Conservation (phyloP, 257 asterid species). For the Solanum tacnaense region DNA sequence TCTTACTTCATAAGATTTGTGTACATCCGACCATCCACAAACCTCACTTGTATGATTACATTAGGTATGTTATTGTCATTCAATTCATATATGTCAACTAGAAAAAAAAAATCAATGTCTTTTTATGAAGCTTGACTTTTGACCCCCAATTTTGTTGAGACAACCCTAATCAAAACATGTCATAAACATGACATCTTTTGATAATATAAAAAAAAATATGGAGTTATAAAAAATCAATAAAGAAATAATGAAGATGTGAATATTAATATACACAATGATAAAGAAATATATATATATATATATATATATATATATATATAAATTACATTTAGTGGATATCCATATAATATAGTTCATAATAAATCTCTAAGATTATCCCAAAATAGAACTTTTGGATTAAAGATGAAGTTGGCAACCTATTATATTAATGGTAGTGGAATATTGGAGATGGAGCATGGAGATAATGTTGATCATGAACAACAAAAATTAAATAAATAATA, state of each 20-base stretch:
- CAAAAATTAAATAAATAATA: neutral
- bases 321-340: too few relatives aligned
- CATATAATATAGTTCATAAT: neutral
- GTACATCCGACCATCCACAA: neutral
- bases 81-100: neutral
- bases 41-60: neutral
- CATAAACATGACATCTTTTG: too few relatives aligned
- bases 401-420: neutral
- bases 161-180: too few relatives aligned
- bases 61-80: neutral
- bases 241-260: too few relatives aligned
- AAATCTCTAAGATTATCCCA: neutral
- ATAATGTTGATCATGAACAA: neutral
- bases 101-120: too few relatives aligned
- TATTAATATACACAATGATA: neutral
- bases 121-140: neutral
- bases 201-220: neutral
- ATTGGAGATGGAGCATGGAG: neutral
- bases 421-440: neutral
- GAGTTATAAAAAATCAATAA: too few relatives aligned
- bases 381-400: neutral
- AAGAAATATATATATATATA: too few relatives aligned
- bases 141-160: neutral
- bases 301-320: too few relatives aligned
- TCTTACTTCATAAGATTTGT: neutral